Conservation (phyloP, 2,329 filamentous ascomycete genomes). For the Clarireedia paspali region DNA sequence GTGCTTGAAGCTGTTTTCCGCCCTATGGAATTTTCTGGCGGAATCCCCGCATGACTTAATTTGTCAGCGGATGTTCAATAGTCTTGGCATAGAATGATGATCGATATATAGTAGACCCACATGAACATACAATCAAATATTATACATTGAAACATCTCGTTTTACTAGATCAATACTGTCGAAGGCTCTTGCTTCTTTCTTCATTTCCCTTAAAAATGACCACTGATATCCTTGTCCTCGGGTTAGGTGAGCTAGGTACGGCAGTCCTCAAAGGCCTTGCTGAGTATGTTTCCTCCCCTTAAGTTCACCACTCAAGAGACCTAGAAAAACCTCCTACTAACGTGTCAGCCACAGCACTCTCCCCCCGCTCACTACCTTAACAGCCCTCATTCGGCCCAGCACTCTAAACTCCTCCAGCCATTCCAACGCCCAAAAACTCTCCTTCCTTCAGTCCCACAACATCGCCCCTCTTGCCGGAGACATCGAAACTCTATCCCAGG, state of each 20-base stretch:
- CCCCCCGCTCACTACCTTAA: constrained; percentile 33
- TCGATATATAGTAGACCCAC: too few relatives aligned
- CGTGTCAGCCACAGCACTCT: constrained; percentile 38
- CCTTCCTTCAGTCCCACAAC: constrained; percentile 21
- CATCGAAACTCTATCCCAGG: constrained; percentile 29
- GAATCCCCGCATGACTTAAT: too few relatives aligned
- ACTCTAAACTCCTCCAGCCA: constrained; percentile 25
- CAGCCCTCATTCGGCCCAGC: constrained; percentile 42
- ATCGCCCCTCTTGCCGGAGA: constrained; percentile 19
- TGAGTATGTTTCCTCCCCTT: background rate
- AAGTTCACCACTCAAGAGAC: background rate
- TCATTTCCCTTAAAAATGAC: background rate
- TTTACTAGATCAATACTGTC: too few relatives aligned
- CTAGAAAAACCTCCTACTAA: background rate
- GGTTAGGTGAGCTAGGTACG: constrained; percentile 58
- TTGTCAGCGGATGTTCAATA: too few relatives aligned
- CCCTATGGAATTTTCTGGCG: too few relatives aligned
- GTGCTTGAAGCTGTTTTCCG: too few relatives aligned
- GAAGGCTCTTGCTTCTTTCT: too few relatives aligned
- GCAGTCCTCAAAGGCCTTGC: constrained; percentile 38
- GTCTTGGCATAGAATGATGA: too few relatives aligned
- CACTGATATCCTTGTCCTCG: constrained; percentile 48
- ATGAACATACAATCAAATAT: too few relatives aligned
- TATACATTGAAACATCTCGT: too few relatives aligned
- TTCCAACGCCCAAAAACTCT: constrained; percentile 37